phyloP scores from a whole-genome alignment of 768 basidiomycete species.

The Xerocomellus amylosporus region DNA sequence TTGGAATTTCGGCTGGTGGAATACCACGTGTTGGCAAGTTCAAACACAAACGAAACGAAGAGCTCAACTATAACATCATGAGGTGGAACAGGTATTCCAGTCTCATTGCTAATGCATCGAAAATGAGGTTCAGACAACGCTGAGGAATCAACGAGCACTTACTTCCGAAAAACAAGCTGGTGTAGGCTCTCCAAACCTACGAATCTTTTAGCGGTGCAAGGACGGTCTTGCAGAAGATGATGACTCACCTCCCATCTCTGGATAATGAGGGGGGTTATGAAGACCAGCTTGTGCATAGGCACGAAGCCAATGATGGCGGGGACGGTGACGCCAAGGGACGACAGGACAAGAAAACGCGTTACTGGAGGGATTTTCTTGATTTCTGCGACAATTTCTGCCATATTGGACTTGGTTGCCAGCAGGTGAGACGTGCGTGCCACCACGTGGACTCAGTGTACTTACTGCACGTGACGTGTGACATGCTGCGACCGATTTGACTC shows the following conservation, averaged over 20 bases:
- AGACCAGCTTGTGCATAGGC: constrained; percentile 52
- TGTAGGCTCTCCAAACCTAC: constrained; percentile 71
- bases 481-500: too few species aligned
- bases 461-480: constrained; percentile 10
- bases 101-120: constrained; percentile 21
- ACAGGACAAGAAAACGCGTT: constrained; percentile 65
- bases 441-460: too few species aligned
- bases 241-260: constrained; percentile 51
- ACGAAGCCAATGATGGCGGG: constrained; percentile 56
- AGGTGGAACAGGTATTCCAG: constrained; percentile 41
- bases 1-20: constrained; percentile 58
- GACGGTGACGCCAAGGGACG: constrained; percentile 58
- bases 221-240: neutral
- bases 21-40: neutral
- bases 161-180: constrained; percentile 75
- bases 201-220: neutral
- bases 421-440: too few species aligned
- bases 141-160: constrained; percentile 10
- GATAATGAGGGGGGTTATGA: constrained; percentile 44
- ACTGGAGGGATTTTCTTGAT: constrained; percentile 81
- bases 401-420: too few species aligned
- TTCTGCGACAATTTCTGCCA: constrained; percentile 55
- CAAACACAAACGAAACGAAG: neutral
- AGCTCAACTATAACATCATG: constrained; percentile 42
- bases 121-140: neutral